Conservation (phyloP, 2,329 filamentous ascomycete genomes). For the Alternaria infectoria region DNA sequence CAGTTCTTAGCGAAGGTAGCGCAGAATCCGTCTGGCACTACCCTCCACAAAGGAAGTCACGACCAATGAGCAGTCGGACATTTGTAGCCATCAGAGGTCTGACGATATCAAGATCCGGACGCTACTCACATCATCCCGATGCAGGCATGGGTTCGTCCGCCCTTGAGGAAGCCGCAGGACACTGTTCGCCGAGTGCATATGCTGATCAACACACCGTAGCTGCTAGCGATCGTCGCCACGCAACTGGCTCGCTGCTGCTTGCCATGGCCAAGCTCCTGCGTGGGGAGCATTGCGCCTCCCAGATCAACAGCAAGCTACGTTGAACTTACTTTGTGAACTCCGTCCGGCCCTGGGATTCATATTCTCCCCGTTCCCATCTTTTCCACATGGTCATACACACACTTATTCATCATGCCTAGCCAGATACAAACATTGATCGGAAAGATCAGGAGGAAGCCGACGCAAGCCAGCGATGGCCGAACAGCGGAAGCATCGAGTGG, state of each 20-base stretch:
- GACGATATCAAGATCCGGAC: constrained; percentile 9
- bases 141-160: constrained; percentile 8
- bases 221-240: constrained; percentile 18
- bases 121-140: constrained; percentile 2
- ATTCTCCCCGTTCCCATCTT: not conserved
- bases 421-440: constrained; percentile 54
- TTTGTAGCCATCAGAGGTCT: constrained; percentile 12
- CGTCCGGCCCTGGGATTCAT: constrained; percentile 1
- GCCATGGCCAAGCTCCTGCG: constrained; percentile 8
- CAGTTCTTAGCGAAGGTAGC: constrained; percentile 11
- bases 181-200: constrained; percentile 18
- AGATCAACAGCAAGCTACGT: constrained; percentile 1
- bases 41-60: constrained; percentile 18
- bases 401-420: constrained; percentile 31
- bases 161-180: constrained; percentile 7
- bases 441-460: constrained; percentile 55
- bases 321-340: constrained; percentile 2
- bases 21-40: constrained; percentile 3
- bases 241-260: constrained; percentile 5
- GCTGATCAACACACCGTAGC: constrained; percentile 21
- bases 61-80: constrained; percentile 19
- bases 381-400: not conserved
- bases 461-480: constrained; percentile 56
- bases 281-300: constrained; percentile 8
- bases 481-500: constrained; percentile 40